Evolutionary conservation across 495 filamentous ascomycete genomes (phyloP), one percentile per base, ranked within the genome.

Genomic region (Friedmanniomyces endolithicus): DNA sequence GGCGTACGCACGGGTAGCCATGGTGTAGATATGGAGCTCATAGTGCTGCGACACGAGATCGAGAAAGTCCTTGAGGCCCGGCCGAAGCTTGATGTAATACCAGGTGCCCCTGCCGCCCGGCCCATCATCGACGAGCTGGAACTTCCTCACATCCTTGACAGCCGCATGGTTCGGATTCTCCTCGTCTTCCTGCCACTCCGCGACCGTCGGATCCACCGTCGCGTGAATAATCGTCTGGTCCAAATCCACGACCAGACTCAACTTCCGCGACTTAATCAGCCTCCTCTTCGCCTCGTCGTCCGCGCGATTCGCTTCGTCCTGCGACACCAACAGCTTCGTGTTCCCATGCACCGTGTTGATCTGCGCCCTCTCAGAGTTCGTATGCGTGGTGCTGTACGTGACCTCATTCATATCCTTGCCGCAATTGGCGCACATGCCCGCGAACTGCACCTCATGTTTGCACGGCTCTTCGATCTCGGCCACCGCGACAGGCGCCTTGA

Each of bases 71-170:
- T 85, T 76, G 49, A 97, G 73, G 11, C 90, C 88, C 0, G 92
- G 92, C n/a, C 92, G 88, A 72, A 95, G 82, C 69, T 99, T 99
- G 74, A 97, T 90, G 67, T 95, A 97, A 71, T 99, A 99, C 83
- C 83, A 94, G 63, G 84, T 87, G 8, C 81, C 80, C 35, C 78
- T 80, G 55, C 81, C 80, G 12, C 78, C 76, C 20, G 86, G 85
- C 20, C 83, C 86, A 64, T 95, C 89, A 56, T 95, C 87, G 12
- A 78, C 73, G 52, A 99, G 76, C 70, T 95, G 87, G 61, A 99
- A 99, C 40, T 78, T 72, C 59, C 79, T 75, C 22, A 97, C 89
- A 60, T 92, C 85, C 64, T 87, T 90, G 55, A 97, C 81, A 1
- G 88, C 86, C 44, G 88, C 82, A 67, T 96, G 78, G 64, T 99